Base-by-base conservation (phyloP, 192 early-diverging fungal species). In the Backusella parvicylindrica region DNA sequence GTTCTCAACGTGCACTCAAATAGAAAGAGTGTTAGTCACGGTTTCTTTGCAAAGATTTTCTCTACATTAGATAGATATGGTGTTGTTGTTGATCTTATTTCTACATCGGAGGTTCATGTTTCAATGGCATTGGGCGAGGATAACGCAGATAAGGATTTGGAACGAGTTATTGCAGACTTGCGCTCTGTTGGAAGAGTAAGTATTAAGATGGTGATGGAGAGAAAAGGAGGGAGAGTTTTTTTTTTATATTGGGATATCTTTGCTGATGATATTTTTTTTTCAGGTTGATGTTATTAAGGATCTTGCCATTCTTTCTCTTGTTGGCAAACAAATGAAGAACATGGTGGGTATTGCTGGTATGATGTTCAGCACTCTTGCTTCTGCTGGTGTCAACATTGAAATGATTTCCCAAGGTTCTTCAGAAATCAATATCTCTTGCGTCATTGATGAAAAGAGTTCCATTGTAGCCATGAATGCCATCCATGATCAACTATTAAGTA, bases 391-490 rank as follows among this genome's bases (percentile, higher is more conserved):
- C 75, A 99, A 99, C 79, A 98, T 99, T 79, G 98, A 99, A 83
- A 99, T 99, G 98, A 99, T 99, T 64, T 96, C 94, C 16, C 98
- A 99, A 84, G 98, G 98, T 40, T 95, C 98, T 3, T 94, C 92
- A 11, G 98, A 99, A 83, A 98, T 99, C 79, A 99, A 99, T 81
- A 99, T 99, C 75, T 95, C 93, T 23, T 99, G 98, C 74, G 96
- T 99, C 9, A 96, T 99, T 81, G 88, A 92, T 33, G 91, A 93
- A 69, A 67, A 81, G 70, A 87, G 87, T 50, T 90, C 95, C 2
- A 79, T 86, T 5, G 81, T 80, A 9, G 98, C 98, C 5, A 82
- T 99, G 75, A 86, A 89, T 36, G 95, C 93, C n/a, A 93, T 99
- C 35, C 97, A 99, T 75, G 95, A 93, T 65, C 92, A 89, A 33